Evolutionary conservation across 352 stramenopile species (phyloP), one percentile per base, ranked within the genome.

Genomic region (Lagenidium giganteum): DNA sequence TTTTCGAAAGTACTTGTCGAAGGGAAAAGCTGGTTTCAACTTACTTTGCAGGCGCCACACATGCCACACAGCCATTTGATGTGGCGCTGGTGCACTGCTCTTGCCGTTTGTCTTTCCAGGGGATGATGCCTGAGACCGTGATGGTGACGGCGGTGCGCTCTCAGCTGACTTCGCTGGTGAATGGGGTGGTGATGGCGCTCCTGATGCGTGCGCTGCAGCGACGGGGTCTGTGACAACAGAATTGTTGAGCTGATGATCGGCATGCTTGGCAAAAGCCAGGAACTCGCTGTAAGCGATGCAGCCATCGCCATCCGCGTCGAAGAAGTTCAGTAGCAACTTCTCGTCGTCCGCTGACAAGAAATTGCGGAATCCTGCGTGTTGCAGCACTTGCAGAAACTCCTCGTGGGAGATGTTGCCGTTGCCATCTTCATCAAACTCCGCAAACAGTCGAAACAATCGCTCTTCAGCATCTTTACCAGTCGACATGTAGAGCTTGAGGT

Each of bases 1-100:
- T 42, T 88, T 91, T 30, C 55, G 54, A 22, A 88, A 79, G 43
- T 91, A 91, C 48, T 84, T 87, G 6, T 70, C 70, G 42, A 91
- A 91, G 0, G 72, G 70, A 43, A 91, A 91, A 12, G 42, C 51
- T 6, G 70, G 61, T 5, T 41, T 40, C 6, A 87, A 39, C 21
- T 68, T 67, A n/a, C 23, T 36, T 30, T 87, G 82, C 8, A 87
- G 43, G 35, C 55, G 67, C 21, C 45, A 59, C 3, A 89, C 64
- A 5, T 67, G 54, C 24, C 33, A 40, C 28, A 77, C 44, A 13
- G 82, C 42, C 17, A 58, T 22, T 2, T 54, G 25, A 12, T 52
- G 42, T 7, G 48, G 28, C 17, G 38, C 27, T n/a, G 20, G 21
- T 20, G 25, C n/a, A n/a, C n/a, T n/a, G n/a, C n/a, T n/a, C n/a